Conservation (phyloP, 345 rosid genomes). For the Diplotaxis tenuifolia region DNA sequence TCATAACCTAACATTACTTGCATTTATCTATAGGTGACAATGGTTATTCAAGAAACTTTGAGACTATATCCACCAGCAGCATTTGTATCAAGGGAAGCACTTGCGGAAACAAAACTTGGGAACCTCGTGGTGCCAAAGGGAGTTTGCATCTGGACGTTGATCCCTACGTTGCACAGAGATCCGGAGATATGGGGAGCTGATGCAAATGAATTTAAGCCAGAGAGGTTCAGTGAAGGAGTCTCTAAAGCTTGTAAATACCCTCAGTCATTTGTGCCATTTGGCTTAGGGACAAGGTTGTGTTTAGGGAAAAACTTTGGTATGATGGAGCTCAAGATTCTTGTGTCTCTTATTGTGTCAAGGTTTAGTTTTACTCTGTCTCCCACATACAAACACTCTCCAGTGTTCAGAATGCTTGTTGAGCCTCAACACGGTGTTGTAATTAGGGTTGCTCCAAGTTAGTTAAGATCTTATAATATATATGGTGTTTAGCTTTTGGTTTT, state of each 20-base stretch:
- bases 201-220: constrained; percentile 70
- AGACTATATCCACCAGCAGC: constrained; percentile 71
- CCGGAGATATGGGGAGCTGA: constrained; percentile 71
- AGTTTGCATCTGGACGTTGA: constrained; percentile 52
- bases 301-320: constrained; percentile 71
- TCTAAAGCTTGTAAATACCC: constrained; percentile 70
- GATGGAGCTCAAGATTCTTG: constrained; percentile 59
- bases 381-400: constrained; percentile 62
- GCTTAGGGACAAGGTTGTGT: constrained; percentile 72
- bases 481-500: not conserved
- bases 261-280: constrained; percentile 68
- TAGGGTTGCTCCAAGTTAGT: constrained; percentile 10
- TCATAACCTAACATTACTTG: not conserved
- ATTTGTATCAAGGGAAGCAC: constrained; percentile 66
- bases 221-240: constrained; percentile 63
- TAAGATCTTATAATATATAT: constrained; percentile 1
- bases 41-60: constrained; percentile 65
- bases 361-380: constrained; percentile 64
- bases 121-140: constrained; percentile 56
- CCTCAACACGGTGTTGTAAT: constrained; percentile 69
- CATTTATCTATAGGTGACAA: constrained; percentile 42
- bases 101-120: constrained; percentile 57
- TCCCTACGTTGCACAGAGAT: constrained; percentile 61
- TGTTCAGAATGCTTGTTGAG: constrained; percentile 63
- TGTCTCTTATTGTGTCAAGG: constrained; percentile 62